Evolutionary conservation across 2,329 filamentous ascomycete genomes (phyloP).

Genomic region (Sphaerulina vaccinii): DNA sequence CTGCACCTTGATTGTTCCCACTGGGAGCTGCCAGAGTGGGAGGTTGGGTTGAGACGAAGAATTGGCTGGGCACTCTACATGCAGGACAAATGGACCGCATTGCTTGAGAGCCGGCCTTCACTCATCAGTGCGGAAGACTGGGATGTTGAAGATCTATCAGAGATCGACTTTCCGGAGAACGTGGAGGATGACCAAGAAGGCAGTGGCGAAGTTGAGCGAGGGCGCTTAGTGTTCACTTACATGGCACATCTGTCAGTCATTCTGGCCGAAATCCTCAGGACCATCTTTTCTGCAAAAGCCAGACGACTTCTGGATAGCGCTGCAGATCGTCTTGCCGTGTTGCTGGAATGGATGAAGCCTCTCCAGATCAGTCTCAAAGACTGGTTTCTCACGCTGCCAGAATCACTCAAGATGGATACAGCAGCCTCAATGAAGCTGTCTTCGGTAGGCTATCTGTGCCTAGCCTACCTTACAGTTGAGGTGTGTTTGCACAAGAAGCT

Average conservation of each 20-base stretch:
- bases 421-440: conserved; percentile 34
- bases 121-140: conserved; percentile 29
- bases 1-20: conserved; percentile 36
- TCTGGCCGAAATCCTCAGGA: conserved; percentile 26
- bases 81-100: conserved; percentile 34
- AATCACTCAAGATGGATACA: conserved; percentile 30
- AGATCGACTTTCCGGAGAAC: conserved; percentile 35
- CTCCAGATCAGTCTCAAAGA: conserved; percentile 30
- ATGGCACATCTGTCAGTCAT: conserved; percentile 32
- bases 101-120: conserved; percentile 33
- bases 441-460: conserved; percentile 44
- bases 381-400: conserved; percentile 29
- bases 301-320: conserved; percentile 21
- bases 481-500: conserved; percentile 48
- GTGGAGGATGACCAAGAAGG: conserved; percentile 32
- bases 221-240: conserved; percentile 32
- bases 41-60: conserved; percentile 32
- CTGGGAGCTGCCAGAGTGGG: conserved; percentile 35
- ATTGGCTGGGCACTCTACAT: conserved; percentile 34
- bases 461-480: conserved; percentile 49
- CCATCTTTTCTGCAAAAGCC: conserved; percentile 27
- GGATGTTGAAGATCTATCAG: conserved; percentile 28
- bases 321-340: conserved; percentile 16
- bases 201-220: conserved; percentile 33
- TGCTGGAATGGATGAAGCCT: conserved; percentile 30